Evolutionary conservation across 495 filamentous ascomycete genomes (phyloP).

Genomic region (Pyronema omphalodes): DNA sequence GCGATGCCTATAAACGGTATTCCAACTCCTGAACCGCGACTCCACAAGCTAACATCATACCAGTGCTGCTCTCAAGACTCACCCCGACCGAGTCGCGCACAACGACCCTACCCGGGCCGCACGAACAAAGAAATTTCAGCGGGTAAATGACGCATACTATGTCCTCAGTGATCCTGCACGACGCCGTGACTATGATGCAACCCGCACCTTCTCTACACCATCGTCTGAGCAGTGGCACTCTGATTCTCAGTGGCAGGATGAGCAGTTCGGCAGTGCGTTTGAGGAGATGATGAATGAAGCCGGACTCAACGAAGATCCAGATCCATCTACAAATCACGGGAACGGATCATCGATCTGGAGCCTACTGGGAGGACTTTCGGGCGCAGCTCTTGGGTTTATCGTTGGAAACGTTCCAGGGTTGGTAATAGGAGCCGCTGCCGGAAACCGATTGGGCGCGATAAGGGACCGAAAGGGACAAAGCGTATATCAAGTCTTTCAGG

Average conservation of each 20-base stretch:
- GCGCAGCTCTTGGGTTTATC: conserved; percentile 85
- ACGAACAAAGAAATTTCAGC: conserved; percentile 80
- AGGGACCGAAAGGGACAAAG: conserved; percentile 84
- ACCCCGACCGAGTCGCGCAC: conserved; percentile 76
- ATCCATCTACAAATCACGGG: conserved; percentile 20
- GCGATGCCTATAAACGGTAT: conserved; percentile 85
- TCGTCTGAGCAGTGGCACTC: conserved; percentile 26
- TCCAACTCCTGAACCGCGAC: not conserved
- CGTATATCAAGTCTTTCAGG: conserved; percentile 79
- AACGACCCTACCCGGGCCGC: conserved; percentile 67
- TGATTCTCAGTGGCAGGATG: conserved; percentile 29
- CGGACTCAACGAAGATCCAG: conserved; percentile 38
- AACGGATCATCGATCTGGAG: conserved; percentile 66
- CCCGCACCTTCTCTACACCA: conserved; percentile 31
- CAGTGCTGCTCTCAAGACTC: conserved; percentile 81
- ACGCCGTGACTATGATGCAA: conserved; percentile 74
- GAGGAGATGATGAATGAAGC: conserved; percentile 97
- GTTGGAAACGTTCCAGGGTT: conserved; percentile 79
- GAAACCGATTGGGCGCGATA: conserved; percentile 73
- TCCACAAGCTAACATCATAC: not conserved
- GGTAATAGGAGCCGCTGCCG: conserved; percentile 78
- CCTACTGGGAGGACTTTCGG: conserved; percentile 66
- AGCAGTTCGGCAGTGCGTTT: conserved; percentile 80
- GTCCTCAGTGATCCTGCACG: conserved; percentile 66
- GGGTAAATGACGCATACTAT: conserved; percentile 96